These are phyloP conservation scores for Mallotus japonicus DNA, from an alignment of 441 rosid genomes.

Conservation along the genomic window DNA sequence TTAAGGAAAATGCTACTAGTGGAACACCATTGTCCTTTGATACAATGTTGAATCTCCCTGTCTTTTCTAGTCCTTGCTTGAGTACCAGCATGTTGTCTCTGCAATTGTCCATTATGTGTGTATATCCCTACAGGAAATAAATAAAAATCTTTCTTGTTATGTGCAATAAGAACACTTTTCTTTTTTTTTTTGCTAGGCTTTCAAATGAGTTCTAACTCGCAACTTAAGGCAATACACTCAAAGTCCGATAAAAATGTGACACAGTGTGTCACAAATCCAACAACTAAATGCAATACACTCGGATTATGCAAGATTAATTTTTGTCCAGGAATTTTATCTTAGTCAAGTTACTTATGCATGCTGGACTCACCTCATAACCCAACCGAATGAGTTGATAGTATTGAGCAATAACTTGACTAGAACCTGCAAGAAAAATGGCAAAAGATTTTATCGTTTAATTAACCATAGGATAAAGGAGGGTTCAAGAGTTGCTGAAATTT, in stretches of 20 bases:
- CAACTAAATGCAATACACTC: too few species aligned
- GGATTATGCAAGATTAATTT: too few species aligned
- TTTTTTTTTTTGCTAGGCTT: too few species aligned
- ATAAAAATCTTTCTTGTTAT: background rate
- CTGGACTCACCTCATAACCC: constrained; percentile 45
- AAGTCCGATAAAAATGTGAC: too few species aligned
- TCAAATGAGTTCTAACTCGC: too few species aligned
- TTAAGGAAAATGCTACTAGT: constrained; percentile 80
- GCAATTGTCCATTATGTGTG: constrained; percentile 81
- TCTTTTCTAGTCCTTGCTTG: constrained; percentile 64
- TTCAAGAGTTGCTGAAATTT: background rate
- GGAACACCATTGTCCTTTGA: constrained; percentile 87
- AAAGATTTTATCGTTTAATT: background rate
- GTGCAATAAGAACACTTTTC: too few species aligned
- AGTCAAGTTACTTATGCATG: background rate
- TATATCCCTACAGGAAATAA: constrained; percentile 45
- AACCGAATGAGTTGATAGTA: constrained; percentile 83
- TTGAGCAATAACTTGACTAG: constrained; percentile 89
- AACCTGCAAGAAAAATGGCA: constrained; percentile 39
- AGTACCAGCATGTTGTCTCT: constrained; percentile 59
- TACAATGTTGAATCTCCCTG: constrained; percentile 62
- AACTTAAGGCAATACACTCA: too few species aligned
- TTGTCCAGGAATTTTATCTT: too few species aligned
- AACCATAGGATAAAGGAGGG: background rate
- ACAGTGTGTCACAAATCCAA: too few species aligned